Base-by-base conservation (phyloP, 441 rosid genomes). In the Populus hybrid region DNA sequence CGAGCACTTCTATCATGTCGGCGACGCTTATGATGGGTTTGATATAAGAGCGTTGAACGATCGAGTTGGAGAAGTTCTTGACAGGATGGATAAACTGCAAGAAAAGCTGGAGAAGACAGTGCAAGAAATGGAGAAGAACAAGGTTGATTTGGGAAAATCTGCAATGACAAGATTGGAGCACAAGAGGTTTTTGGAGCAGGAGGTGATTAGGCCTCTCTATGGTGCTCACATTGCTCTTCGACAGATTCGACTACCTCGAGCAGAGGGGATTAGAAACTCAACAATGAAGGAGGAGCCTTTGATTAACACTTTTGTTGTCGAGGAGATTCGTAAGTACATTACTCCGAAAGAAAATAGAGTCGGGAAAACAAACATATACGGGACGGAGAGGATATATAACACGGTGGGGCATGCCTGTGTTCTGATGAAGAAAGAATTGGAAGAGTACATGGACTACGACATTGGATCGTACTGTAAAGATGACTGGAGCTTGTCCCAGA, bases 391-490 rank as follows among this genome's bases (percentile, higher is more conserved):
- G 82, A 82, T 90, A 68, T 85, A 84, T 78, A 92, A 88, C 86
- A 91, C 95, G 0, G 87, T 90, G 59, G 97, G 97, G 10, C 98
- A 94, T 79, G 87, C 92, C 0, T 93, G 98, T 83, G 94, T 87
- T 9, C 61, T 86, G 81, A 84, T 85, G 91, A 91, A 83, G 90
- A 89, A 77, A 74, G 94, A 91, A 42, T 61, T 92, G 71, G 92
- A 91, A 77, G 89, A 89, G 76, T 94, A 90, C 81, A 92, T 94
- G 98, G 97, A 89, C 59, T 92, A 90, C 70, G 95, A 94, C 67
- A 86, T 95, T 69, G 95, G 98, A 32, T 91, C 98, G 0, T 93
- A 79, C 64, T 93, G 98, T 32, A 86, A 90, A 69, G 98, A 95
- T 75, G 97, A 93, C 64, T 95, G 98, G 98, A 88, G 83, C 67